phyloP scores from a whole-genome alignment of 208 protist species.

The Trichomonas tenax region DNA sequence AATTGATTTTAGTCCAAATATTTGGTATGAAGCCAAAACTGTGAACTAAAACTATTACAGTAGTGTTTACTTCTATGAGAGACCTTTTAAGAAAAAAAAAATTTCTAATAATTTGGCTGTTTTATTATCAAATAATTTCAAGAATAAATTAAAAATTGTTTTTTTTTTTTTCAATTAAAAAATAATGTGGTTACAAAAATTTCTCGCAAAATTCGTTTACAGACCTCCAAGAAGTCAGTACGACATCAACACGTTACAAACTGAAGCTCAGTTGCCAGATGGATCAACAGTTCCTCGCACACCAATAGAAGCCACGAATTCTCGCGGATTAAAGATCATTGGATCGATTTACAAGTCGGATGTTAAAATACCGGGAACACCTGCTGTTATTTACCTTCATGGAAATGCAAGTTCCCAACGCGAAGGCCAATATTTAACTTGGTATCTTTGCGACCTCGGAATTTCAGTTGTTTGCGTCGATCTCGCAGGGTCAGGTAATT shows the following conservation, averaged over 20 bases:
- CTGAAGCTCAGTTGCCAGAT: too few relatives aligned
- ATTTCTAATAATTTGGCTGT: too few relatives aligned
- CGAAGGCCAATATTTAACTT: neutral
- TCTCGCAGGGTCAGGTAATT: neutral
- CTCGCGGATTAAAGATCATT: neutral
- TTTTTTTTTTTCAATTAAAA: too few relatives aligned
- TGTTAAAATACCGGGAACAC: neutral
- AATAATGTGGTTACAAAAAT: neutral
- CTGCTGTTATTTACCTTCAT: neutral
- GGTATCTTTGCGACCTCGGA: neutral
- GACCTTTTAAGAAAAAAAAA: too few relatives aligned
- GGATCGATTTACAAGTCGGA: neutral
- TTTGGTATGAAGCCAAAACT: too few relatives aligned
- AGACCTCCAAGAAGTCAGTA: neutral
- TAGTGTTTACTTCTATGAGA: too few relatives aligned
- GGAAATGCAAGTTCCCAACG: neutral
- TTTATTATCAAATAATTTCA: too few relatives aligned
- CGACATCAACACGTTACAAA: neutral
- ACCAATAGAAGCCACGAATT: neutral
- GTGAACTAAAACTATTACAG: too few relatives aligned
- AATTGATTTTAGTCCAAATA: too few relatives aligned
- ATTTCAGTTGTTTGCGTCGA: neutral
- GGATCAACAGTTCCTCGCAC: neutral
- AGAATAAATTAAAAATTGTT: too few relatives aligned
- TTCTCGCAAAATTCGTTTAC: neutral